Percentiles rank a stretch among this genome's conserved stretches.
Evolutionary conservation across 371 early-diverging fungal genomes (phyloP).

Genomic region (Dichotomocladium elegans): DNA sequence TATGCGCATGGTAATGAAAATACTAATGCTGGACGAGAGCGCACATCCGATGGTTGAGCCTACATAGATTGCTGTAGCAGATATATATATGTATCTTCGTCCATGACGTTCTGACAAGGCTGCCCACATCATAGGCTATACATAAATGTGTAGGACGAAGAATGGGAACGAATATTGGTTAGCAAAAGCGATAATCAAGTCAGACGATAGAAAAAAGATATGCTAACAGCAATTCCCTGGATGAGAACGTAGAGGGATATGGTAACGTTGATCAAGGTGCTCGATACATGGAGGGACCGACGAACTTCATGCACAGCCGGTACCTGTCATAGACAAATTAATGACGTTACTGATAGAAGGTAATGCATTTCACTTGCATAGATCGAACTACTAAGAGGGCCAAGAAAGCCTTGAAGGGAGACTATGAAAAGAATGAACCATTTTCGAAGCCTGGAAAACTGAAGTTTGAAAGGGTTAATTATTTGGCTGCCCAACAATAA

Average conservation of each 20-base stretch:
- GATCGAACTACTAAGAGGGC: slow-evolving; percentile 44
- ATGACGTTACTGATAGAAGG: background rate
- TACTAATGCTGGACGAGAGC: slow-evolving; percentile 44
- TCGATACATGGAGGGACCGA: slow-evolving; percentile 23
- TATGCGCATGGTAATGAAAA: slow-evolving; percentile 59
- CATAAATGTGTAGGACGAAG: too few species aligned
- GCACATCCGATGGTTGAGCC: slow-evolving; percentile 64
- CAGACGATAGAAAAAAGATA: background rate
- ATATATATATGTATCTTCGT: slow-evolving; percentile 61
- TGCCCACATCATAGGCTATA: slow-evolving; percentile 65
- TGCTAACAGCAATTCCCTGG: slow-evolving; percentile 36
- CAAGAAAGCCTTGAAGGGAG: slow-evolving; percentile 45
- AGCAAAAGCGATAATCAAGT: background rate
- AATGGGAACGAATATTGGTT: background rate
- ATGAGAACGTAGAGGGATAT: slow-evolving; percentile 40
- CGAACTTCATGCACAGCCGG: slow-evolving; percentile 42
- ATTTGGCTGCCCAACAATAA: too few species aligned
- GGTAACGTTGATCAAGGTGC: slow-evolving; percentile 37
- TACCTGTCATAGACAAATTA: slow-evolving; percentile 20
- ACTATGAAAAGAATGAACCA: slow-evolving; percentile 40
- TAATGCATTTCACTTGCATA: slow-evolving; percentile 22
- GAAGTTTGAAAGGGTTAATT: too few species aligned
- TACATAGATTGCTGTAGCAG: slow-evolving; percentile 53
- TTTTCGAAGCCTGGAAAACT: slow-evolving; percentile 23
- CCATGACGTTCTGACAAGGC: slow-evolving; percentile 65